Evolutionary conservation across 352 stramenopile species (phyloP).

Genomic region (Blastocystis sp.): DNA sequence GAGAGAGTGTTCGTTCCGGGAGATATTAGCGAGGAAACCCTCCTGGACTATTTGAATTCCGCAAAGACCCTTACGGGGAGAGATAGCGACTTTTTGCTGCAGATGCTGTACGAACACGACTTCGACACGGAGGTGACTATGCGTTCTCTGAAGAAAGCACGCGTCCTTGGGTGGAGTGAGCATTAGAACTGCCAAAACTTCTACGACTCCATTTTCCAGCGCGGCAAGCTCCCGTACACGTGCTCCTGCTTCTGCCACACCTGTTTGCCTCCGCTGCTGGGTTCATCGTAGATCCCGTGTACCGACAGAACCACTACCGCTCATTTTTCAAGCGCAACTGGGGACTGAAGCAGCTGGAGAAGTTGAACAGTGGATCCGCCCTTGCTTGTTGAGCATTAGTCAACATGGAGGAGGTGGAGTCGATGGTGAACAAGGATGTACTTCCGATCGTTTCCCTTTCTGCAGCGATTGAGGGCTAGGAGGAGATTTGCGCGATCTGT

Average conservation of each 20-base stretch:
- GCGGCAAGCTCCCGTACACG: constrained; percentile 25
- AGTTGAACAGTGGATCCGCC: constrained; percentile 31
- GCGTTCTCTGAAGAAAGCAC: constrained; percentile 30
- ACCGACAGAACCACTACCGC: constrained; percentile 46
- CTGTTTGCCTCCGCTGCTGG: neutral
- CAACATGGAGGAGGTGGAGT: constrained; percentile 38
- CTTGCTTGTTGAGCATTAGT: constrained; percentile 7
- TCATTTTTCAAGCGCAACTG: constrained; percentile 40
- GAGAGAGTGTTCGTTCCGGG: constrained; percentile 8
- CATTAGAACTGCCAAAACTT: constrained; percentile 1
- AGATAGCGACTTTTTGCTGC: constrained; percentile 51
- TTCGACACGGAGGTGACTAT: constrained; percentile 1
- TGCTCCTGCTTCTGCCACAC: constrained; percentile 66
- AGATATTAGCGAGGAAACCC: neutral
- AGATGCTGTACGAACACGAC: constrained; percentile 24
- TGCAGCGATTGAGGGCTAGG: neutral
- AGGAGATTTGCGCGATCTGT: constrained; percentile 67
- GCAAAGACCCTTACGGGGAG: neutral
- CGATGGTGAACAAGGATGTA: constrained; percentile 11
- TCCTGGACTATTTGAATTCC: neutral
- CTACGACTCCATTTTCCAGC: neutral
- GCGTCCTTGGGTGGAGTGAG: neutral
- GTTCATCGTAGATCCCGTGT: constrained; percentile 23
- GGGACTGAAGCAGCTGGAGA: constrained; percentile 60
- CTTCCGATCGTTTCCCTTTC: neutral